phyloP scores from a whole-genome alignment of 2,329 filamentous ascomycete genomes.

The Colletotrichum spaethianum region DNA sequence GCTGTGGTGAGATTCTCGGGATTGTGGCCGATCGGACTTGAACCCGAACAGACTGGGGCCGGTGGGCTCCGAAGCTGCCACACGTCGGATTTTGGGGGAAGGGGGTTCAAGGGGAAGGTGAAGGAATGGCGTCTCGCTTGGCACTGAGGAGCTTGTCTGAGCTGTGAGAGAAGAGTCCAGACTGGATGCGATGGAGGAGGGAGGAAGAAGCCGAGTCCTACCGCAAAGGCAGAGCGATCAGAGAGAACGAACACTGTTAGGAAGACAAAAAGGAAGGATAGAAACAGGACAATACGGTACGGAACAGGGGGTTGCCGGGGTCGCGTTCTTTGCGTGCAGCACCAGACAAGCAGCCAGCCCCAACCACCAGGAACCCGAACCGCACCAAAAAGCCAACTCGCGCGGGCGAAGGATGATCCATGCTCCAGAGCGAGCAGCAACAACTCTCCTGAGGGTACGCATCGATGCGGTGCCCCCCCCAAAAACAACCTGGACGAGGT shows the following conservation, averaged over 20 bases:
- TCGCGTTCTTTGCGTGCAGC: constrained; percentile 24
- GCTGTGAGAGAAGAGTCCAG: constrained; percentile 9
- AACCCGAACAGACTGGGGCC: constrained; percentile 14
- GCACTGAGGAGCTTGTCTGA: constrained; percentile 16
- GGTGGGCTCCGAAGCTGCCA: constrained; percentile 12
- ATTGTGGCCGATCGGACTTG: constrained; percentile 16
- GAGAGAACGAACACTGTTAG: not conserved
- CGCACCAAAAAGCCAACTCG: constrained; percentile 20
- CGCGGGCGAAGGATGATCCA: constrained; percentile 38
- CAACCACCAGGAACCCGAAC: constrained; percentile 35
- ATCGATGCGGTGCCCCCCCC: constrained; percentile 22
- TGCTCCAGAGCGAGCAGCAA: constrained; percentile 28
- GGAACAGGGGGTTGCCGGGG: not conserved
- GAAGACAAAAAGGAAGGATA: constrained; percentile 3
- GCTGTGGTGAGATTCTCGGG: constrained; percentile 12
- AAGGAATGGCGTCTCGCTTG: constrained; percentile 15
- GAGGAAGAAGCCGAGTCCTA: constrained; percentile 7
- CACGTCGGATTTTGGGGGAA: not conserved
- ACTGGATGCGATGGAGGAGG: constrained; percentile 7
- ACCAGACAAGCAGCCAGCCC: constrained; percentile 19
- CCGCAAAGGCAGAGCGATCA: not conserved
- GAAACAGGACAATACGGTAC: not conserved
- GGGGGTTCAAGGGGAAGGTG: not conserved
- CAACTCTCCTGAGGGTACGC: constrained; percentile 18
- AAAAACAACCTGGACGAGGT: constrained; percentile 22